phyloP scores from a whole-genome alignment of 2,329 filamentous ascomycete genomes.

The Fusarium torreyae region DNA sequence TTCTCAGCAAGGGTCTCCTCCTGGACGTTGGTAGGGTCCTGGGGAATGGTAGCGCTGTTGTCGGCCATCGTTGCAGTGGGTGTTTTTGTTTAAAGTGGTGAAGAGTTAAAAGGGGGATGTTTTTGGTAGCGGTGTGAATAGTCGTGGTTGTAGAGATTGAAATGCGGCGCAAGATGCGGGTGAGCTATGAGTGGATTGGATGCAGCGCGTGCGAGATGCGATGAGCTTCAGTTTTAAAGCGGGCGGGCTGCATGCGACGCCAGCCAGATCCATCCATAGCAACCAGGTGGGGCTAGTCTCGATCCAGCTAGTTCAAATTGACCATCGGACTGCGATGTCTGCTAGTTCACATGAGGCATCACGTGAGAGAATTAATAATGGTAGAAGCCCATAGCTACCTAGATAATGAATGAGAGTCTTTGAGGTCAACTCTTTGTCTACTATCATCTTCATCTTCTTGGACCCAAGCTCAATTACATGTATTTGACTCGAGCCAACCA shows the following conservation, averaged over 20 bases:
- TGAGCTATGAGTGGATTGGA: constrained; percentile 47
- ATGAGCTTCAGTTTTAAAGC: constrained; percentile 50
- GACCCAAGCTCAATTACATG: no score
- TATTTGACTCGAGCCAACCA: no score
- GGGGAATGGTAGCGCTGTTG: constrained; percentile 65
- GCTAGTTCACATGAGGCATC: constrained; percentile 35
- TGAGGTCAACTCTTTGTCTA: no score
- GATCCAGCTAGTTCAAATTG: constrained; percentile 29
- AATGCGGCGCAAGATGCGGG: constrained; percentile 47
- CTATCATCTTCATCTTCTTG: no score
- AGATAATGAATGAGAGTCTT: no score
- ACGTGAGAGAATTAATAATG: constrained; percentile 23
- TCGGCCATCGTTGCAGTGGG: constrained; percentile 61
- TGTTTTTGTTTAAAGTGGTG: not conserved
- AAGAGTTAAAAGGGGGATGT: constrained; percentile 14
- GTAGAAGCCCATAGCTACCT: not conserved
- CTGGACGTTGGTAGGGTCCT: constrained; percentile 58
- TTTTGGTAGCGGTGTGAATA: constrained; percentile 26
- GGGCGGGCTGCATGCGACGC: constrained; percentile 42
- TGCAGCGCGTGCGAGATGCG: constrained; percentile 35
- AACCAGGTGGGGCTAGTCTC: constrained; percentile 51
- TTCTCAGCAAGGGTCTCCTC: constrained; percentile 63
- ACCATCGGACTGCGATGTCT: constrained; percentile 2
- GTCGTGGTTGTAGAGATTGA: constrained; percentile 43
- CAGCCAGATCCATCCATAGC: constrained; percentile 50